phyloP scores from a whole-genome alignment of 192 early-diverging fungal genomes.

The Fimicolochytrium jonesii region DNA sequence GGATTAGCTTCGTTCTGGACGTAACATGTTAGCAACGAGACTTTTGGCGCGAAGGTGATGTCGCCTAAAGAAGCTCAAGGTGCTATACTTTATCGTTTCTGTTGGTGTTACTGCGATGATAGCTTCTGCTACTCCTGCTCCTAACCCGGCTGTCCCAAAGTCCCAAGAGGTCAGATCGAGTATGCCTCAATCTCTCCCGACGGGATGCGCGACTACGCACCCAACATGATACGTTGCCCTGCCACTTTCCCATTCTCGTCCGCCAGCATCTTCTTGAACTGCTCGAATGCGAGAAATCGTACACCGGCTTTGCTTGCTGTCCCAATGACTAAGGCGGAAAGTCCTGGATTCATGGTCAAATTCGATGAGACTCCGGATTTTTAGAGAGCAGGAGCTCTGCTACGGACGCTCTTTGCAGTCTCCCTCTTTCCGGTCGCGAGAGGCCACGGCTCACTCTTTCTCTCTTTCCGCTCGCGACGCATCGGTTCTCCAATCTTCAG shows the following conservation, averaged over 20 bases:
- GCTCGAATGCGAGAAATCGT: conserved; percentile 88
- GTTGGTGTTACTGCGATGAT: conserved; percentile 79
- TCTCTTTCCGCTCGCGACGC: no score
- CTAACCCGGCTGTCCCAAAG: conserved; percentile 59
- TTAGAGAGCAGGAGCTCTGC: no score
- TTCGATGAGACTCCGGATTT: no score
- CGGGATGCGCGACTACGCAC: conserved; percentile 8
- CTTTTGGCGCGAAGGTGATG: background rate
- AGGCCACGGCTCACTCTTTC: no score
- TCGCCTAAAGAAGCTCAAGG: background rate
- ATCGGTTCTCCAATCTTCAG: no score
- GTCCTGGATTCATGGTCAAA: conserved; percentile 14
- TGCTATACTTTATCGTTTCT: conserved; percentile 83
- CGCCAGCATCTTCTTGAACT: conserved; percentile 66
- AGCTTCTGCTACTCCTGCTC: conserved; percentile 87
- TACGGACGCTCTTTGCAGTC: no score
- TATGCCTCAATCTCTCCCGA: no score
- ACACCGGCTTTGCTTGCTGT: conserved; percentile 90
- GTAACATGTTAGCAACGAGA: no score
- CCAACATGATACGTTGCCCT: conserved; percentile 57
- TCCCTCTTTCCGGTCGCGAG: no score
- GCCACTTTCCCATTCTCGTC: conserved; percentile 70
- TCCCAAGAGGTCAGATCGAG: background rate
- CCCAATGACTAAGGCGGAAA: conserved; percentile 87
- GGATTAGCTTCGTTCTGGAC: conserved; percentile 84